Percentiles rank a stretch among this genome's conserved stretches.
Evolutionary conservation across 768 basidiomycete genomes (phyloP).

Genomic region (Trametes cubensis): DNA sequence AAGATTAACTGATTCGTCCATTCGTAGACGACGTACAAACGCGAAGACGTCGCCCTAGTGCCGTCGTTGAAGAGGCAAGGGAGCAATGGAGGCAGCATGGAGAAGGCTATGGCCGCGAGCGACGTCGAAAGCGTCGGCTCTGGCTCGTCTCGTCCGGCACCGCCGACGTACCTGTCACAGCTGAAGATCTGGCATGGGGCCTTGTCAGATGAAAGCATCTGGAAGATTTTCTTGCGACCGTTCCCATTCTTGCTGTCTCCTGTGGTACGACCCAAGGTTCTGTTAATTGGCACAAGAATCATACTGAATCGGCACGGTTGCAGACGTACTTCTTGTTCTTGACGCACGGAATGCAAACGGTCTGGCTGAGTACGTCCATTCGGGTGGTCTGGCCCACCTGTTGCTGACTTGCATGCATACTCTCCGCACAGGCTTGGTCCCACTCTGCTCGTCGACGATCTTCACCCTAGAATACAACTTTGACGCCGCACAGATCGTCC

Average conservation of each 20-base stretch:
- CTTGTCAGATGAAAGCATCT: constrained; percentile 39
- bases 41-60: constrained; percentile 5
- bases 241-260: constrained; percentile 48
- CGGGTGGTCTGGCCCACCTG: neutral
- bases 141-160: neutral
- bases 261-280: constrained; percentile 27
- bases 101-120: constrained; percentile 9
- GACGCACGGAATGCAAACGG: constrained; percentile 46
- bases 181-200: constrained; percentile 43
- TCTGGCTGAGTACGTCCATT: constrained; percentile 43
- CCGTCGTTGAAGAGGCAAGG: constrained; percentile 7
- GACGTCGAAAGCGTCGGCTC: constrained; percentile 17
- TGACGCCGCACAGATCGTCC: constrained; percentile 41
- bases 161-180: constrained; percentile 38
- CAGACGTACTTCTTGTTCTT: constrained; percentile 45
- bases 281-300: neutral
- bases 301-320: neutral
- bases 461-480: constrained; percentile 49
- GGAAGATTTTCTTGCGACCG: constrained; percentile 43
- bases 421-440: constrained; percentile 39
- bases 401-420: constrained; percentile 34
- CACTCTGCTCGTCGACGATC: constrained; percentile 48
- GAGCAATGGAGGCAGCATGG: constrained; percentile 17
- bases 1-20: neutral
- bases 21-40: constrained; percentile 41